Evolutionary conservation across 768 basidiomycete genomes (phyloP).

Genomic region (Boletus tylopilopsis): DNA sequence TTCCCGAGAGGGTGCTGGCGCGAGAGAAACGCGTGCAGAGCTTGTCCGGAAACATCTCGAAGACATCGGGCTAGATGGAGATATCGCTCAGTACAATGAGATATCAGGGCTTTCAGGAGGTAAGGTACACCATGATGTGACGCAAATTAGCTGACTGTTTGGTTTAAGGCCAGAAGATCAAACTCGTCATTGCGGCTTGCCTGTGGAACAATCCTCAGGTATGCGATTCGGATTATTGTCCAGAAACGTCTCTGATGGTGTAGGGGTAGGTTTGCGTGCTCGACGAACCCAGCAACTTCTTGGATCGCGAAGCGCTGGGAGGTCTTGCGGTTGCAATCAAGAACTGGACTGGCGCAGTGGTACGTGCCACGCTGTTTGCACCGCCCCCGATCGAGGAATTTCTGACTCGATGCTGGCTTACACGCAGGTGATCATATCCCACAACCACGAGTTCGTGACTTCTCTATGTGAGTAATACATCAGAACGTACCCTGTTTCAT

Average conservation of each 20-base stretch:
- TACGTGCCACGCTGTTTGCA: conserved; percentile 30
- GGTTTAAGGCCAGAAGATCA: conserved; percentile 87
- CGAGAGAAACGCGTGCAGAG: conserved; percentile 77
- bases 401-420: conserved; percentile 17
- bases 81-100: conserved; percentile 98
- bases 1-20: conserved; percentile 91
- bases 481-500: conserved; percentile 10
- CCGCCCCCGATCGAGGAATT: conserved; percentile 9
- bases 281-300: conserved; percentile 94
- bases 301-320: conserved; percentile 93
- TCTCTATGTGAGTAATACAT: conserved; percentile 62
- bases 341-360: conserved; percentile 91
- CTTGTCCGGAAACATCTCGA: conserved; percentile 89
- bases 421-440: conserved; percentile 86
- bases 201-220: conserved; percentile 96
- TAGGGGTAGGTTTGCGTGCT: conserved; percentile 61
- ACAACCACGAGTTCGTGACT: conserved; percentile 85
- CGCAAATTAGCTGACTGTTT: conserved; percentile 10
- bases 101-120: conserved; percentile 93
- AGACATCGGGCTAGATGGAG: conserved; percentile 93
- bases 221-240: conserved; percentile 13
- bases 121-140: conserved; percentile 29
- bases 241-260: conserved; percentile 5
- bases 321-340: conserved; percentile 93
- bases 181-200: conserved; percentile 91